Evolutionary conservation across 129 eudicot species (phyloP), one percentile per base, ranked within the genome.

Genomic region (sunflower (Helianthus annuus)): DNA sequence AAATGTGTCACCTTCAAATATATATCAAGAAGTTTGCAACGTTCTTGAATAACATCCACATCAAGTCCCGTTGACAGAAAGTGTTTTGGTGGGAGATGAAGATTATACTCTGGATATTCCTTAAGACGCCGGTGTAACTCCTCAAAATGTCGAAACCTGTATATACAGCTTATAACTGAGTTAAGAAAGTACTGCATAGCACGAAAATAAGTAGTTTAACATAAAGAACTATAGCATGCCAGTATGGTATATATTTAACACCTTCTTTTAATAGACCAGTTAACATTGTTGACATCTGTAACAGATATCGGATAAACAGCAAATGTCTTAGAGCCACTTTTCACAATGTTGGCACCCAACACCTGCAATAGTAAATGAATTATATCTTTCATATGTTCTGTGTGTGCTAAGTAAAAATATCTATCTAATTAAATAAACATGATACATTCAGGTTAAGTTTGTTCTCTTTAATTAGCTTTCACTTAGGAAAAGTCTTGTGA

Each of bases 211-310:
- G 48, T 46, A 74, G 44, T 53, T 54, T 54, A 78, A 42, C 46
- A 53, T 44, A 59, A 29, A 62, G 44, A 42, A 10, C 52, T 24
- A 61, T 57, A 32, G 36, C 2, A 32, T 32, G 36, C 32, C 32
- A 15, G 10, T 63, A 63, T 38, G 29, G 68, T 38, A 61, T 76
- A 59, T 60, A 60, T 60, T 32, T 17, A 60, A 60, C 66, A 95
- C 99, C 99, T 95, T 88, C 99, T 85, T 86, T 95, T 95, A 73
- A 95, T 95, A 56, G 97, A 88, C 99, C 99, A 95, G 81, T 89
- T 88, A 74, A 85, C 82, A 63, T 83, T 86, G 65, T 95, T 86
- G 56, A 89, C 81, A 74, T 95, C 97, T 17, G 88, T 85, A 81
- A 95, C 99, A 40, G 88, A 86, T 44, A 95, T 86, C 71, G 88